Evolutionary conservation across 345 rosid species (phyloP).

Genomic region (Chamaenerion angustifolium): DNA sequence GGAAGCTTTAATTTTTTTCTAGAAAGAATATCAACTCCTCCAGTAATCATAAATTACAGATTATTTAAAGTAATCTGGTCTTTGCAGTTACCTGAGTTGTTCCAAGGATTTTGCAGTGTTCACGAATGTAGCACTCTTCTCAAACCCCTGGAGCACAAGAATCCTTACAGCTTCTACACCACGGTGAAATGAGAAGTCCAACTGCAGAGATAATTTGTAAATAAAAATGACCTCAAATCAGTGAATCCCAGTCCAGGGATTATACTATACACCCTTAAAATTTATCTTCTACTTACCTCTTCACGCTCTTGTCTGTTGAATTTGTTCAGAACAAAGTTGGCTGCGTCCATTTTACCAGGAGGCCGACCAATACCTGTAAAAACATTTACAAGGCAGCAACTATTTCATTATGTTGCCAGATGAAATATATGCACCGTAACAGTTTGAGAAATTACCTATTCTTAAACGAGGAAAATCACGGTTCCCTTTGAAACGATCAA

Average conservation of each 20-base stretch:
- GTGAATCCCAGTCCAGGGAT: not conserved
- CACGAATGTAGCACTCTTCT: constrained; percentile 81
- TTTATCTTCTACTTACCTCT: constrained; percentile 37
- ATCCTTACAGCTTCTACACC: constrained; percentile 62
- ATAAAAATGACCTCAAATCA: not conserved
- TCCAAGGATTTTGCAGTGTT: constrained; percentile 51
- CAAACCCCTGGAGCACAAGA: constrained; percentile 54
- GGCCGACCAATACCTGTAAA: constrained; percentile 85
- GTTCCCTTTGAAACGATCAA: constrained; percentile 78
- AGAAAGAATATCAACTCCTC: too few relatives aligned
- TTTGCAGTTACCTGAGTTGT: constrained; percentile 24
- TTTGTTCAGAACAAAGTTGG: constrained; percentile 54
- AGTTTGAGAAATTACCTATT: constrained; percentile 39
- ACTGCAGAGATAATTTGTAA: constrained; percentile 23
- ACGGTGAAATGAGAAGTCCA: constrained; percentile 56
- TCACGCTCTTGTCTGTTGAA: constrained; percentile 61
- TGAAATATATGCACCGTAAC: not conserved
- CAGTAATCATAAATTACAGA: not conserved
- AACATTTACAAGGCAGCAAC: not conserved
- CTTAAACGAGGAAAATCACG: constrained; percentile 90
- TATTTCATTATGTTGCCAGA: too few relatives aligned
- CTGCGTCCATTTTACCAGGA: constrained; percentile 85
- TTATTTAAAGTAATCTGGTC: not conserved
- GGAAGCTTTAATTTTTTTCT: too few relatives aligned
- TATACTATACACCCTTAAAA: not conserved